Conservation (phyloP, 768 basidiomycete species). For the Sporobolomyces pararoseus region DNA sequence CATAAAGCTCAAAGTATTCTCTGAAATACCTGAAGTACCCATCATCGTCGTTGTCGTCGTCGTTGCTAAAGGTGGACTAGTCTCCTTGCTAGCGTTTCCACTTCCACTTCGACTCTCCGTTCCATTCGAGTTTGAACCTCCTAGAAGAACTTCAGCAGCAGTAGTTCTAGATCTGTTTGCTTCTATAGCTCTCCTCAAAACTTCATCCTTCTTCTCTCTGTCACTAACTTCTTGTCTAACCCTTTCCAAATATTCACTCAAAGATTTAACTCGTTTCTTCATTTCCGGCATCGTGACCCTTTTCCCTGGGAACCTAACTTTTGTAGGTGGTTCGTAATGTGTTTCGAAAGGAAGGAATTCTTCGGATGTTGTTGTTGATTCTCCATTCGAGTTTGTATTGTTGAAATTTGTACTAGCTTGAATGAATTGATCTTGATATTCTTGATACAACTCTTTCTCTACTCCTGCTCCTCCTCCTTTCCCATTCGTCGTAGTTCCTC, state of each 20-base stretch:
- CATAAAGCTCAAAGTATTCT: background rate
- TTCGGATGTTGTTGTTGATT: too few species aligned
- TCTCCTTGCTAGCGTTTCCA: background rate
- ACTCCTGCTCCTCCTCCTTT: background rate
- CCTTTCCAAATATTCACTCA: slow-evolving; percentile 90
- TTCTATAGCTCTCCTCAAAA: slow-evolving; percentile 18
- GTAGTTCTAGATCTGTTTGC: background rate
- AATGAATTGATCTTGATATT: slow-evolving; percentile 4
- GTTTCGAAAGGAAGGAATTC: slow-evolving; percentile 43
- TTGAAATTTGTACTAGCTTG: slow-evolving; percentile 17
- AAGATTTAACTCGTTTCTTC: slow-evolving; percentile 84
- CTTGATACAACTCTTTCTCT: slow-evolving; percentile 36
- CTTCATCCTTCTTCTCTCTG: slow-evolving; percentile 22
- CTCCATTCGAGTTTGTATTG: too few species aligned
- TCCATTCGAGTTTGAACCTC: background rate
- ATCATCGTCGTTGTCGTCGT: background rate
- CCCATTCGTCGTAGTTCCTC: background rate
- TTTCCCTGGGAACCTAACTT: slow-evolving; percentile 89
- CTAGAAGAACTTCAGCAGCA: background rate
- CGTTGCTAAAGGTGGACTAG: background rate
- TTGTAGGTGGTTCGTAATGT: slow-evolving; percentile 56
- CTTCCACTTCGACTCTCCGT: background rate
- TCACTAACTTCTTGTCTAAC: slow-evolving; percentile 48
- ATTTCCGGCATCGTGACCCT: slow-evolving; percentile 95
- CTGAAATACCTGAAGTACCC: slow-evolving; percentile 11